A percentile compares a stretch with the other conserved stretches of the same genome.
Evolutionary conservation across 148 eudicot genomes (phyloP).

Genomic region (Euryodendron excelsum): DNA sequence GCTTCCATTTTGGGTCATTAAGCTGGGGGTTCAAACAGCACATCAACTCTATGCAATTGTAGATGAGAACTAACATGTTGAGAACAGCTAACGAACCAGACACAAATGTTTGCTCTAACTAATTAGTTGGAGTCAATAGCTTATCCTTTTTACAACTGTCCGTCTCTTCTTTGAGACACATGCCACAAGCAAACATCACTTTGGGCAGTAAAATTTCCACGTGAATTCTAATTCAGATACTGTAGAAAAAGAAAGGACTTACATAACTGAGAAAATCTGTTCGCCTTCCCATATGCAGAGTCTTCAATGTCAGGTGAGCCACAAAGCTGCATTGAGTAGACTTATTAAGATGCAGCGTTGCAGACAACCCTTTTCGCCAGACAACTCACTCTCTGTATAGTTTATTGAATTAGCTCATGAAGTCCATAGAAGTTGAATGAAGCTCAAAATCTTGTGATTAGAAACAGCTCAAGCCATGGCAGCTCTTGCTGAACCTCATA

Average conservation of each 20-base stretch:
- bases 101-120: neutral
- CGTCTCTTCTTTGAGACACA: neutral
- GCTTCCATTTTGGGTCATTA: neutral
- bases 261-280: conserved; percentile 39
- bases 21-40: neutral
- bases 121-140: neutral
- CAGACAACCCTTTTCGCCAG: neutral
- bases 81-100: neutral
- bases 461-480: neutral
- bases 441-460: neutral
- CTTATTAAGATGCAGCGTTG: neutral
- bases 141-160: neutral
- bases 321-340: conserved; percentile 29
- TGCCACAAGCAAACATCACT: neutral
- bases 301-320: conserved; percentile 81
- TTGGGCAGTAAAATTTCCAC: neutral
- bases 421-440: neutral
- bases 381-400: neutral
- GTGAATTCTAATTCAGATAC: neutral
- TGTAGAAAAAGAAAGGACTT: conserved; percentile 18
- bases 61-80: neutral
- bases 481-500: neutral
- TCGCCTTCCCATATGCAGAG: conserved; percentile 48
- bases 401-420: neutral
- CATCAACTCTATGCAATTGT: neutral